Evolutionary conservation across 441 rosid species (phyloP).

Genomic region (Populus hybrid): DNA sequence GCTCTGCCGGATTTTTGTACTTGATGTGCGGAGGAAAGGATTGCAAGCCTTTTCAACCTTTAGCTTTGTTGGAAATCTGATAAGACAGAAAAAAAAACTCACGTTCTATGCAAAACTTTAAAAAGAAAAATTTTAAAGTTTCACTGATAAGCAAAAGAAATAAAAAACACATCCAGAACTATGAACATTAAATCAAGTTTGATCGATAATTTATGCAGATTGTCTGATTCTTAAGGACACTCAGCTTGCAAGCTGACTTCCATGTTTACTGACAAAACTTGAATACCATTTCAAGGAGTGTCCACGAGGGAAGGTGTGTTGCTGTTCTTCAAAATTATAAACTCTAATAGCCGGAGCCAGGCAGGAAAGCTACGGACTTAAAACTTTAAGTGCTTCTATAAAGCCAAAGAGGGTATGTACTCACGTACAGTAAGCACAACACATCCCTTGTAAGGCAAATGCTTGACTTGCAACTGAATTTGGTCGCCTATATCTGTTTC

Average conservation of each 20-base stretch:
- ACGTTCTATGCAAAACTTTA: neutral
- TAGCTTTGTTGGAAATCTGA: conserved; percentile 66
- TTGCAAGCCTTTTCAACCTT: conserved; percentile 88
- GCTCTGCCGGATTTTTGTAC: conserved; percentile 60
- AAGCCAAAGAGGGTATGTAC: neutral
- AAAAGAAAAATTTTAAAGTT: no score
- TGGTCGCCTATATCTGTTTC: neutral
- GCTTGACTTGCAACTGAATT: neutral
- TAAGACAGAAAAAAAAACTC: conserved; percentile 2
- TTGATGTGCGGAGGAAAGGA: conserved; percentile 84
- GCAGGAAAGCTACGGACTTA: neutral
- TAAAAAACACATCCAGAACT: no score
- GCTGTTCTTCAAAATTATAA: no score
- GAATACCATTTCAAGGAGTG: neutral
- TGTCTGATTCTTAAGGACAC: neutral
- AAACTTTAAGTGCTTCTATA: neutral
- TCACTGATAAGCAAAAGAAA: no score
- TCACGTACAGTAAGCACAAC: no score
- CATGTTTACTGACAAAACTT: neutral
- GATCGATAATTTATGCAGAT: neutral
- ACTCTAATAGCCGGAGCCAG: no score
- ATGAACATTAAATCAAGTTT: no score
- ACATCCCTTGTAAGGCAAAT: neutral
- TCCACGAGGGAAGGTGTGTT: no score
- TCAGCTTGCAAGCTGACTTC: neutral